Conservation (phyloP, 306 rosid genomes). For the Cucumis sativus region Cucumber_9930_V3 NC_026659.2:27832001-27832500, state of each 20-base stretch:
- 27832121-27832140: slow-evolving; percentile 12
- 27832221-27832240: slow-evolving; percentile 98
- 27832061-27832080: slow-evolving; percentile 80
- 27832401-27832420: slow-evolving; percentile 15
- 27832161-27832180: neutral
- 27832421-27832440: slow-evolving; percentile 41
- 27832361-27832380: slow-evolving; percentile 17
- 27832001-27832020: slow-evolving; percentile 93
- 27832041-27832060: slow-evolving; percentile 93
- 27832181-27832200: slow-evolving; percentile 56
- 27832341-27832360: neutral
- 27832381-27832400: slow-evolving; percentile 19
- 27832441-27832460: slow-evolving; percentile 47
- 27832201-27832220: slow-evolving; percentile 93
- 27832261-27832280: slow-evolving; percentile 50
- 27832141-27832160: slow-evolving; percentile 10
- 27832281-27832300: neutral
- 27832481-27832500: slow-evolving; percentile 78
- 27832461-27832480: slow-evolving; percentile 57
- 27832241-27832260: slow-evolving; percentile 93
- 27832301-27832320: neutral
- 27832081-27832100: slow-evolving; percentile 98
- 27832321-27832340: neutral
- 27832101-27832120: slow-evolving; percentile 98
- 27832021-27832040: slow-evolving; percentile 98